Evolutionary conservation across 2,329 filamentous ascomycete species (phyloP), one percentile per base, ranked within the genome.

Genomic region (Sphaerulina vaccinii): DNA sequence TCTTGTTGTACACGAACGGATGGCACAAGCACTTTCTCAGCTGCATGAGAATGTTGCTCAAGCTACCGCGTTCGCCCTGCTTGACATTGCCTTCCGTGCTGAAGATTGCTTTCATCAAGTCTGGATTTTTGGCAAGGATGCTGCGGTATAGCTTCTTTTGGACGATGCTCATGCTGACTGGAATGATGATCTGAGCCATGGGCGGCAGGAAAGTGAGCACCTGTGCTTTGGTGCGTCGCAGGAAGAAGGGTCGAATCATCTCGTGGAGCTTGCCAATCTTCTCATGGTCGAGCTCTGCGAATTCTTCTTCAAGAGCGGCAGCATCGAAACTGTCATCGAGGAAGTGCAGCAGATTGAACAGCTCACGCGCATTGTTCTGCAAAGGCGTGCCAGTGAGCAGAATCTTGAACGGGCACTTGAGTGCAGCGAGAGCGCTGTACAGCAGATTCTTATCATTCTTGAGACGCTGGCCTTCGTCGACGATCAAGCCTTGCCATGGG

Each of bases 321-420:
- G 93, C 91, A 61, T 90, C 72, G 51, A 83, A 80, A 1, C 73
- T 76, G 5, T 83, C 79, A 64, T 99, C 90, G 37, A 96, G 80
- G 69, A 99, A 99, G 59, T 97, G 92, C 3, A 99, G 74, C n/a
- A 99, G 77, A 65, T 96, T 99, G 75, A 97, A 97, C 0, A 99
- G 76, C 69, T 99, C 93, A 40, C 90, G 81, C 60, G 90, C 88
- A 68, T 96, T 97, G 71, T 99, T 99, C 64, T 99, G 93, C 10
- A 99, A 73, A 0, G 93, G 93, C 0, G 93, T 99, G 1, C 90
- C 71, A 1, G 92, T 97, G 27, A 99, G 77, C 1, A 99, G 79
- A 33, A 96, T 79, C 47, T 90, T 85, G 71, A 93, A 96, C 0
- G 88, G 88, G 23, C 91, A 84, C 44, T 82, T 86, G 70, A 96